Percentiles rank a stretch among this genome's conserved stretches.
These are phyloP conservation scores for Thelonectria blattea DNA, from an alignment of 2,329 filamentous ascomycete species.

Conservation along the genomic window DNA sequence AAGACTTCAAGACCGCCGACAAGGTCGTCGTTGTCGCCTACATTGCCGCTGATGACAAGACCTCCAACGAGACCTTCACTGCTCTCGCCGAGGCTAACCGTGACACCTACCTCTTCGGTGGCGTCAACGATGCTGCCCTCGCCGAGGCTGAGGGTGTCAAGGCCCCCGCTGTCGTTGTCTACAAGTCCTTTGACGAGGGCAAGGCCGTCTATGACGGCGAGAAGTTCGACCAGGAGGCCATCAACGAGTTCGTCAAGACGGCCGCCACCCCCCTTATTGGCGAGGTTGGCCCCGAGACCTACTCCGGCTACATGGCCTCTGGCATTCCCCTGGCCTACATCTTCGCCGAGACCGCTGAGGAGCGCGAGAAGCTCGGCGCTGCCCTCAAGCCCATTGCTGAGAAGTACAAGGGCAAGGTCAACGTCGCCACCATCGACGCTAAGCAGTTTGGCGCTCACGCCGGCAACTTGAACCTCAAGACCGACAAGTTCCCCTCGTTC, in stretches of 20 bases:
- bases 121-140: conserved; percentile 80
- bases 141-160: conserved; percentile 91
- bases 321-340: conserved; percentile 96
- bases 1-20: conserved; percentile 97
- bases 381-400: conserved; percentile 85
- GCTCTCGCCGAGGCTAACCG: conserved; percentile 76
- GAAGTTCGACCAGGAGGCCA: conserved; percentile 80
- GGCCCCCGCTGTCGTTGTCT: conserved; percentile 86
- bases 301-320: conserved; percentile 90
- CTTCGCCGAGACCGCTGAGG: conserved; percentile 90
- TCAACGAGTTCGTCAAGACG: conserved; percentile 83
- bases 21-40: conserved; percentile 95
- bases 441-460: conserved; percentile 93
- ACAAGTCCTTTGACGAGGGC: conserved; percentile 98
- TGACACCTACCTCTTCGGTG: conserved; percentile 92
- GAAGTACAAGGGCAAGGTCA: conserved; percentile 92
- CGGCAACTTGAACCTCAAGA: conserved; percentile 94
- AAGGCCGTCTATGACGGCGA: conserved; percentile 77
- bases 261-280: conserved; percentile 89
- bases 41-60: conserved; percentile 80
- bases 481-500: conserved; percentile 94
- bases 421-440: conserved; percentile 98
- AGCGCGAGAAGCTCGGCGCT: conserved; percentile 79
- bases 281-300: conserved; percentile 96
- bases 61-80: conserved; percentile 84